Percentiles rank a stretch among this genome's conserved stretches.
These are phyloP conservation scores for Batkoa obscura DNA, from an alignment of 371 early-diverging fungal genomes.

Conservation along the genomic window DNA sequence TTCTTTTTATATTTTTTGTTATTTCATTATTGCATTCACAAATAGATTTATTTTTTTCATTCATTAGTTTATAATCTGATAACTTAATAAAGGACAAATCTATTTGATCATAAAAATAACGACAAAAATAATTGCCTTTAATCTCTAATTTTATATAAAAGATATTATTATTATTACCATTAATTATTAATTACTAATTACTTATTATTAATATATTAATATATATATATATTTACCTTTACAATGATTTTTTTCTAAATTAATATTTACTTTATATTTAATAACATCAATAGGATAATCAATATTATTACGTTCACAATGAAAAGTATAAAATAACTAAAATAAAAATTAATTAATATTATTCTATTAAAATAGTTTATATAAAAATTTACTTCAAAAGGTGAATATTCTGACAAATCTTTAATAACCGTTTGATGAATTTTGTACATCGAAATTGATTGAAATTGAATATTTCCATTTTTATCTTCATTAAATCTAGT, in stretches of 20 bases:
- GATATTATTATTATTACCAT: no score
- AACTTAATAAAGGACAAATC: conserved; percentile 7
- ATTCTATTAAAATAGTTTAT: not conserved
- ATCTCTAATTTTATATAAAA: not conserved
- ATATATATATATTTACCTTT: no score
- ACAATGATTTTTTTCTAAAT: conserved; percentile 1
- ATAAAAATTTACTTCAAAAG: not conserved
- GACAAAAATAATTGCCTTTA: conserved; percentile 9
- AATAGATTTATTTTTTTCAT: not conserved
- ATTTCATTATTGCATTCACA: not conserved
- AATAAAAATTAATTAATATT: not conserved
- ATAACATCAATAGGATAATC: not conserved
- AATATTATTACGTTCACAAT: conserved; percentile 8
- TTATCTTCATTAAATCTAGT: not conserved
- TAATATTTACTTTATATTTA: conserved; percentile 6
- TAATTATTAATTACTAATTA: no score
- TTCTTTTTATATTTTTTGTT: not conserved
- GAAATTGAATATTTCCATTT: not conserved
- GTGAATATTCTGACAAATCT: not conserved
- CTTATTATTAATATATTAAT: no score
- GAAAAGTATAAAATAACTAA: conserved; percentile 7
- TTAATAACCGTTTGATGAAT: conserved; percentile 6
- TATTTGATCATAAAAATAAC: conserved; percentile 9
- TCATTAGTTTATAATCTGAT: not conserved
- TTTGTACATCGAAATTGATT: conserved; percentile 9